These are phyloP conservation scores for Pugionium dolabratum DNA, from an alignment of 345 rosid genomes.

Conservation along the genomic window DNA sequence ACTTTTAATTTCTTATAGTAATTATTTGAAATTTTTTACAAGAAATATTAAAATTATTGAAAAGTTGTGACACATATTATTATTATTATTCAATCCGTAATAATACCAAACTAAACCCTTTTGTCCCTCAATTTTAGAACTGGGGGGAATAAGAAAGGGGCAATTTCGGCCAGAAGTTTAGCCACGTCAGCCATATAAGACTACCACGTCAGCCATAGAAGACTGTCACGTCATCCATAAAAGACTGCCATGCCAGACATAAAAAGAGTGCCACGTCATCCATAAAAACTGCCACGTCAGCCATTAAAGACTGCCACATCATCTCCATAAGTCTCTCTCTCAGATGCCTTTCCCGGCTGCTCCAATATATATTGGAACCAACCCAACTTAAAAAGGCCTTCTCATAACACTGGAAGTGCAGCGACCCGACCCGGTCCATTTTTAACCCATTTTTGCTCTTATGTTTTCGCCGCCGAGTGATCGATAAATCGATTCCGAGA, in stretches of 20 bases:
- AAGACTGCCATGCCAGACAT: no score
- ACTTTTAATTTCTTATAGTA: no score
- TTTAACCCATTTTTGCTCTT: neutral
- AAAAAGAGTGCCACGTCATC: no score
- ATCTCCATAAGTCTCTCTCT: conserved; percentile 29
- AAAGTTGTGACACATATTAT: no score
- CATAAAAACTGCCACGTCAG: conserved; percentile 10
- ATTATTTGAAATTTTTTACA: no score
- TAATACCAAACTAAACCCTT: neutral
- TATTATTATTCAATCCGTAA: no score
- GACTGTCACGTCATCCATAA: no score
- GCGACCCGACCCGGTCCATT: conserved; percentile 33
- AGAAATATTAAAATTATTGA: no score
- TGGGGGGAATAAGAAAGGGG: conserved; percentile 5
- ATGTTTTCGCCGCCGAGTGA: conserved; percentile 28
- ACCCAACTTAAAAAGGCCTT: conserved; percentile 30
- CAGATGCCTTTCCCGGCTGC: conserved; percentile 32
- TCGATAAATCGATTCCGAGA: neutral
- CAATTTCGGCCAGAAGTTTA: conserved; percentile 18
- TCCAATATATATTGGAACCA: conserved; percentile 37
- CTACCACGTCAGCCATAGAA: no score
- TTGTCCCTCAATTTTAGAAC: neutral
- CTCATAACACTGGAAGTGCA: conserved; percentile 37
- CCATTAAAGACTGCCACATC: conserved; percentile 21
- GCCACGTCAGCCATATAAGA: conserved; percentile 13